Evolutionary conservation across 208 protist species (phyloP).

Genomic region (Borovskyia barvae): DNA sequence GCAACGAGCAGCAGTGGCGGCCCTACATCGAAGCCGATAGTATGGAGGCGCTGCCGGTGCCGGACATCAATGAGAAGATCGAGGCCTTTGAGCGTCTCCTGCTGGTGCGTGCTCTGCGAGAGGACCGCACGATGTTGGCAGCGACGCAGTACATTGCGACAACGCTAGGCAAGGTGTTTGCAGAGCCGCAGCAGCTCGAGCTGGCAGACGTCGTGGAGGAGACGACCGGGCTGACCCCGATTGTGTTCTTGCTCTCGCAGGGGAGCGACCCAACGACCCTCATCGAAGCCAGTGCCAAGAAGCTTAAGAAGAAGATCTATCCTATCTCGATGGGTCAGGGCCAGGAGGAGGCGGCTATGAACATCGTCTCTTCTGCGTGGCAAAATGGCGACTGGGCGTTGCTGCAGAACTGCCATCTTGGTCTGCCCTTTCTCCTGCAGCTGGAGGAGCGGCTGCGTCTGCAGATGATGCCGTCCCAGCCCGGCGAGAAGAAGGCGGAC

Average conservation of each 20-base stretch:
- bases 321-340: constrained; percentile 98
- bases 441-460: constrained; percentile 89
- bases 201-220: constrained; percentile 89
- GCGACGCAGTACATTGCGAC: constrained; percentile 92
- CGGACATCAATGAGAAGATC: constrained; percentile 93
- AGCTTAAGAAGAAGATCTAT: constrained; percentile 94
- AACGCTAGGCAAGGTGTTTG: constrained; percentile 92
- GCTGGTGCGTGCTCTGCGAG: constrained; percentile 92
- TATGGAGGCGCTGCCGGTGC: constrained; percentile 88
- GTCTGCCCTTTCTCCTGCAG: constrained; percentile 89
- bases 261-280: constrained; percentile 96
- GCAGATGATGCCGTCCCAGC: constrained; percentile 65
- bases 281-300: constrained; percentile 95
- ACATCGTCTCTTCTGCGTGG: constrained; percentile 84
- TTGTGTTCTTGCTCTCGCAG: constrained; percentile 96
- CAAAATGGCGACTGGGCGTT: constrained; percentile 94
- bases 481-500: constrained; percentile 76
- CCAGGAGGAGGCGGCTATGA: constrained; percentile 95
- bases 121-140: constrained; percentile 96
- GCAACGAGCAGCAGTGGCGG: constrained; percentile 93
- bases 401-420: constrained; percentile 97
- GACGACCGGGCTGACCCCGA: constrained; percentile 87
- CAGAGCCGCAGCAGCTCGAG: constrained; percentile 89
- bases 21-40: constrained; percentile 94
- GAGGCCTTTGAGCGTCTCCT: constrained; percentile 94